A percentile compares a stretch with the other conserved stretches of the same genome.
These are phyloP conservation scores for Kalmusia sp. DNA, from an alignment of 2,329 filamentous ascomycete species.

Conservation along the genomic window DNA sequence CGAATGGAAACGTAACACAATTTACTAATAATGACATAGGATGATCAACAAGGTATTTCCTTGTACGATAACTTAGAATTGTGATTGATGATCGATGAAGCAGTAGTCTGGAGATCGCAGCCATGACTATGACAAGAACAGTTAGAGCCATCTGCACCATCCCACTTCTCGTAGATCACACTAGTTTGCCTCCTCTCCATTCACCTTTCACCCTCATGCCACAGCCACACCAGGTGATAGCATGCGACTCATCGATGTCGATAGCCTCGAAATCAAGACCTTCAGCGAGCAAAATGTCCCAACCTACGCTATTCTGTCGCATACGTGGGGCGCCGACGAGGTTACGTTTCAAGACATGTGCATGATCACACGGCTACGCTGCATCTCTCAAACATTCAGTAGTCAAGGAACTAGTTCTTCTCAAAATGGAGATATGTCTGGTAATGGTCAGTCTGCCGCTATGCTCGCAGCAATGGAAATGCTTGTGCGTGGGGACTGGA, in stretches of 20 bases:
- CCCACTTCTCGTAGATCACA: neutral
- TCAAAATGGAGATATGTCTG: neutral
- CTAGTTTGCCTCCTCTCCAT: neutral
- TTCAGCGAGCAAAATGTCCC: slow-evolving; percentile 30
- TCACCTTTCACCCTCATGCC: neutral
- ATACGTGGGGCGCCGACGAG: slow-evolving; percentile 28
- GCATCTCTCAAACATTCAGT: slow-evolving; percentile 11
- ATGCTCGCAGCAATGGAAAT: slow-evolving; percentile 28
- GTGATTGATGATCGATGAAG: neutral
- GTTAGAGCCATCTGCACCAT: neutral
- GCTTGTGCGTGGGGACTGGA: slow-evolving; percentile 22
- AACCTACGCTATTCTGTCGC: slow-evolving; percentile 31
- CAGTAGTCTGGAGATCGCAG: neutral
- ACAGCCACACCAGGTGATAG: slow-evolving; percentile 8
- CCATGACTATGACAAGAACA: neutral
- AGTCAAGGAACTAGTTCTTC: neutral
- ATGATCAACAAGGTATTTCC: too few relatives aligned
- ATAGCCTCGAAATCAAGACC: slow-evolving; percentile 26
- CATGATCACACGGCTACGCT: slow-evolving; percentile 23
- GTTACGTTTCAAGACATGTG: slow-evolving; percentile 26
- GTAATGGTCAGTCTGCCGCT: slow-evolving; percentile 6
- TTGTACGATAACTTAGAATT: neutral
- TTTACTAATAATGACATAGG: too few relatives aligned
- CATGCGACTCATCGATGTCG: slow-evolving; percentile 36
- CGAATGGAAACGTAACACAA: too few relatives aligned